Evolutionary conservation across 176 grass and related monocot species (phyloP), one percentile per base, ranked within the genome.

Genomic region (Oryza meridionalis): DNA sequence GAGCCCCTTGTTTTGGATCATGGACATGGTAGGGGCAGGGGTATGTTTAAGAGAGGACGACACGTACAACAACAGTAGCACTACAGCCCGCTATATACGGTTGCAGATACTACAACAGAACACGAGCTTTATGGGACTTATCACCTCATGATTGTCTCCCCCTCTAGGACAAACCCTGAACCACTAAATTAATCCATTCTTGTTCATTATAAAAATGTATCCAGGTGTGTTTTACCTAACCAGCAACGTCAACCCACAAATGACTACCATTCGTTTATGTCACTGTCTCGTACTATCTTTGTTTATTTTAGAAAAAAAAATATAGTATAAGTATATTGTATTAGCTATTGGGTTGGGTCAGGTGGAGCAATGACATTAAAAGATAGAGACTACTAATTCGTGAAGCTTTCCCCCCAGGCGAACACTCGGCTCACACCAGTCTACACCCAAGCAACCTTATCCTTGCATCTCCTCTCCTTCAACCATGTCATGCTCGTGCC

Each of bases 71-170:
- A 19, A 21, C 17, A 55, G 51, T 55, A 55, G 78, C 46, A 49
- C 46, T 58, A 66, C 74, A 77, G 81, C 24, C 38, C 38, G 38
- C 38, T 40, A 40, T 53, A 66, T 53, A 66, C 21, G 17, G 50
- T 40, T 51, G 3, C 13, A 13, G 45, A 43, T 68, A 22, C 27
- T 43, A 64, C 55, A 70, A 40, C 38, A 8, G 26, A 82, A 90
- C 88, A 77, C 65, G 73, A 69, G 87, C 85, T 85, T 85, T 80
- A 90, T 91, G 49, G 91, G 86, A 75, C 77, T 89, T 87, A 84
- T 78, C 86, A 82, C 88, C 92, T 81, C 84, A 88, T 92, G 82
- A 92, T 90, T 92, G 91, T 73, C 25, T 69, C 78, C 77, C 51
- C 84, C 5, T 65, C 64, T 25, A 73, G 74, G 67, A 83, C 68